These are phyloP conservation scores for Alternaria gaisen DNA, from an alignment of 2,329 filamentous ascomycete genomes.

Conservation along the genomic window DNA sequence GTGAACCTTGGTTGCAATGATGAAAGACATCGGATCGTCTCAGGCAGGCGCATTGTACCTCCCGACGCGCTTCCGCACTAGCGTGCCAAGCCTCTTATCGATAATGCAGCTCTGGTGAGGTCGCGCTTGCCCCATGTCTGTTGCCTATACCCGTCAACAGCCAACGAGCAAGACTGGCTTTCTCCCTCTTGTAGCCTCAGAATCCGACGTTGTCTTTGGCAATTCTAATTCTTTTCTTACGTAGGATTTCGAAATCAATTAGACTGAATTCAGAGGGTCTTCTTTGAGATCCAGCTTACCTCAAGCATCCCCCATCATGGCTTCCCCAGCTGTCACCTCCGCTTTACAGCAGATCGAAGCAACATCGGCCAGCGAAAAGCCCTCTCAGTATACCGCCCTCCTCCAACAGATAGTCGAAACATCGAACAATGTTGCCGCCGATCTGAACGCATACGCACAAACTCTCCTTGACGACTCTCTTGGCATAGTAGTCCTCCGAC, in stretches of 20 bases:
- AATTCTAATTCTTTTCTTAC: neutral
- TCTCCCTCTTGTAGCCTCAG: neutral
- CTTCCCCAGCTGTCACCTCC: conserved; percentile 59
- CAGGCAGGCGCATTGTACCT: conserved; percentile 16
- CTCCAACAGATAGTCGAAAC: conserved; percentile 64
- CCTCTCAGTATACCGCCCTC: conserved; percentile 65
- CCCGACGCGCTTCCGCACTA: conserved; percentile 24
- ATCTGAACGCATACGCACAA: conserved; percentile 74
- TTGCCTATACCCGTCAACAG: conserved; percentile 15
- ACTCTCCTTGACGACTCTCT: conserved; percentile 73
- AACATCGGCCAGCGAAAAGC: conserved; percentile 60
- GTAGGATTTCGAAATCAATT: neutral
- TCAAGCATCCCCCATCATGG: conserved; percentile 51
- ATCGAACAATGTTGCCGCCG: conserved; percentile 60
- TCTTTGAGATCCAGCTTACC: neutral
- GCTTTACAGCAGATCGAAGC: conserved; percentile 61
- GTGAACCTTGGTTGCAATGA: conserved; percentile 1
- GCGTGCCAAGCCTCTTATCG: conserved; percentile 32
- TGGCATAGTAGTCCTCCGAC: conserved; percentile 78
- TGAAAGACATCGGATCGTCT: conserved; percentile 17
- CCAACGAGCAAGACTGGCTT: neutral
- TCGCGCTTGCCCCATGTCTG: conserved; percentile 19
- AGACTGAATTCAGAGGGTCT: neutral
- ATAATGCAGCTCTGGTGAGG: conserved; percentile 18
- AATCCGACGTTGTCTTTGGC: neutral